These are phyloP conservation scores for Chloropicon primus DNA, from an alignment of 139 green algal genomes.

Conservation along the genomic window DNA sequence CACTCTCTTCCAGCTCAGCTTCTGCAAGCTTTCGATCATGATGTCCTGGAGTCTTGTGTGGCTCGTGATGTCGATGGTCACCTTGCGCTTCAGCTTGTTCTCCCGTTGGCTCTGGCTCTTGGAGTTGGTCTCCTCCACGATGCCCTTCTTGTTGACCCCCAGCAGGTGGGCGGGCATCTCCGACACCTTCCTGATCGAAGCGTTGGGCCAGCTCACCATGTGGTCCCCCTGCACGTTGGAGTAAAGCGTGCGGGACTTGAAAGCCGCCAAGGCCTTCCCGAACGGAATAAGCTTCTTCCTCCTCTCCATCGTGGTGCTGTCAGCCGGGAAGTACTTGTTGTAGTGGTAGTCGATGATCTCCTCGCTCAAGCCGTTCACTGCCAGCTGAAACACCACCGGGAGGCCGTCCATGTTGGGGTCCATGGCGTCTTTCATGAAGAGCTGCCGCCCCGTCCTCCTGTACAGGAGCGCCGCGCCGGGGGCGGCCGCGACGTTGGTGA, in stretches of 20 bases:
- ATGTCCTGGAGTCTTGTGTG: neutral
- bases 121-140: neutral
- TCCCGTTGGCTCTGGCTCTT: neutral
- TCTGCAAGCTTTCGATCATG: neutral
- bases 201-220: neutral
- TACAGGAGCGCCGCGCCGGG: neutral
- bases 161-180: neutral
- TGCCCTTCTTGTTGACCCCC: neutral
- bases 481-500: neutral
- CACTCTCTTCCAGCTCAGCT: neutral
- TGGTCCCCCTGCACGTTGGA: neutral
- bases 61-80: neutral
- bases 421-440: neutral
- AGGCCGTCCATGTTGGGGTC: neutral
- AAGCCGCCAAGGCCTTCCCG: neutral
- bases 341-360: neutral
- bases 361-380: neutral
- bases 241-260: neutral
- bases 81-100: neutral
- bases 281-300: neutral
- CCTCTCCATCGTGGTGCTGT: neutral
- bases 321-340: neutral
- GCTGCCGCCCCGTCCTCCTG: neutral
- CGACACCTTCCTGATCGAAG: neutral
- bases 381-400: neutral